phyloP scores from a whole-genome alignment of 305 asterid species.

The Fraxinus albicans region DNA sequence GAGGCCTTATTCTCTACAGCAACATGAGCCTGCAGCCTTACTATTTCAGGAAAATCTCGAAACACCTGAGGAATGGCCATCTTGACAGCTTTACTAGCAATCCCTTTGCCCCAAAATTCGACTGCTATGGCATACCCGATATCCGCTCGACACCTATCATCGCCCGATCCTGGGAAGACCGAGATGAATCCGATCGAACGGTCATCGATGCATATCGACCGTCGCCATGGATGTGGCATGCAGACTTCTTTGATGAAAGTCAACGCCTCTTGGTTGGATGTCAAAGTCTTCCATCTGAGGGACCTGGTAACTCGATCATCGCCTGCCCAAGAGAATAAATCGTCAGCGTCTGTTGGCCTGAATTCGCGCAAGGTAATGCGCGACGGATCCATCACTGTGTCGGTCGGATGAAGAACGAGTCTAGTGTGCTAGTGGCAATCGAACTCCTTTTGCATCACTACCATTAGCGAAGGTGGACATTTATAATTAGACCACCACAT shows the following conservation, averaged over 20 bases:
- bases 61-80: constrained; percentile 39
- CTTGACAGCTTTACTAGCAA: constrained; percentile 36
- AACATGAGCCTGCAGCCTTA: constrained; percentile 45
- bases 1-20: constrained; percentile 41
- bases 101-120: constrained; percentile 54
- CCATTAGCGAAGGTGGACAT: neutral
- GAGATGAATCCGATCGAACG: constrained; percentile 38
- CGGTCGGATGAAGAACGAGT: neutral
- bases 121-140: constrained; percentile 43
- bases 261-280: constrained; percentile 43
- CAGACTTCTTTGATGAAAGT: constrained; percentile 41
- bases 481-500: neutral
- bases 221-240: constrained; percentile 46
- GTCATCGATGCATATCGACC: constrained; percentile 46
- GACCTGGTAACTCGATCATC: constrained; percentile 42
- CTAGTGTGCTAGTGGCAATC: neutral
- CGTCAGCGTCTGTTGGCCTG: constrained; percentile 28
- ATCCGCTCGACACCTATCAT: constrained; percentile 43
- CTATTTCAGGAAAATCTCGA: constrained; percentile 28
- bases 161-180: constrained; percentile 35
- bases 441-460: neutral
- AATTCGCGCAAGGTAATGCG: constrained; percentile 25
- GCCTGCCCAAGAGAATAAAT: constrained; percentile 39
- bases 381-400: constrained; percentile 19
- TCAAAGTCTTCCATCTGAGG: constrained; percentile 33